phyloP scores from a whole-genome alignment of 768 basidiomycete species.

The Butyriboletus loyo region DNA sequence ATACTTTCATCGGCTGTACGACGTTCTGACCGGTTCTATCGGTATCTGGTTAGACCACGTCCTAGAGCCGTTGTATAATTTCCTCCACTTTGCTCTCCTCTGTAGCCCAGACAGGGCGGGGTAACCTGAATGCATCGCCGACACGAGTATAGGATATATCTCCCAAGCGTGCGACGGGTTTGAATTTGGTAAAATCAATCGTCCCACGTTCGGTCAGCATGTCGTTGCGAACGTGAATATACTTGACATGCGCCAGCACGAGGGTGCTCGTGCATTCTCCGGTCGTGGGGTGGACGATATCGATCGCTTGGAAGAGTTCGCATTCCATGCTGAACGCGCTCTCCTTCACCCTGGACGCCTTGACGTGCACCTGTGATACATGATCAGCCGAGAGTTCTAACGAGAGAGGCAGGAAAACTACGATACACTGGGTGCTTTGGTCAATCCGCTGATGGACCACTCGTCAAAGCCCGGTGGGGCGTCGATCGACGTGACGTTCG shows the following conservation, averaged over 20 bases:
- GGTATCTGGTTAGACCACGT: not conserved
- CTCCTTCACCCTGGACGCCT: slow-evolving; percentile 41
- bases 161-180: slow-evolving; percentile 37
- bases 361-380: slow-evolving; percentile 33
- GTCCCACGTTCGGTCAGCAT: slow-evolving; percentile 35
- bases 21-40: not conserved
- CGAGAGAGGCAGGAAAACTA: not conserved
- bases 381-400: not conserved
- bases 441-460: slow-evolving; percentile 43
- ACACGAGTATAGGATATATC: slow-evolving; percentile 37
- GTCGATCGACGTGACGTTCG: slow-evolving; percentile 37
- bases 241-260: slow-evolving; percentile 40
- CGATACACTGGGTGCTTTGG: slow-evolving; percentile 29
- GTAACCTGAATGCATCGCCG: slow-evolving; percentile 28
- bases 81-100: slow-evolving; percentile 14
- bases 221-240: slow-evolving; percentile 43
- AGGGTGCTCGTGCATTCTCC: slow-evolving; percentile 30
- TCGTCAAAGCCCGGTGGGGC: slow-evolving; percentile 38
- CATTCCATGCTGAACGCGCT: slow-evolving; percentile 51
- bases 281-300: slow-evolving; percentile 34
- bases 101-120: slow-evolving; percentile 20
- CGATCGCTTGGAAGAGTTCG: slow-evolving; percentile 32
- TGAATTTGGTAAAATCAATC: slow-evolving; percentile 36
- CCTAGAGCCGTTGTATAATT: not conserved
- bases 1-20: not conserved